phyloP scores from a whole-genome alignment of 345 rosid species.

The Noccaea caerulescens region DNA sequence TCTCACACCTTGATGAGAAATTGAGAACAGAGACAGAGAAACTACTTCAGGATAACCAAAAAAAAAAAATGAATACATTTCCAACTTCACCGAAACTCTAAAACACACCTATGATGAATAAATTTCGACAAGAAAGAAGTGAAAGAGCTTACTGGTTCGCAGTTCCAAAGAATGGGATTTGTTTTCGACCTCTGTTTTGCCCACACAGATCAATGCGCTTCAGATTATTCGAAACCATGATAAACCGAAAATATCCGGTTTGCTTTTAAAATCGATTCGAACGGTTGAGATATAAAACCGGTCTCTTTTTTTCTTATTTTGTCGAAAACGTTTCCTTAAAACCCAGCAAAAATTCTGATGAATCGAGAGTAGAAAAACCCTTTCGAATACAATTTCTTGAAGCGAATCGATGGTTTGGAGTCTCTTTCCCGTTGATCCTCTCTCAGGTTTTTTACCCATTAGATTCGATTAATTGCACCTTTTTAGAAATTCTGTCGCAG shows the following conservation, averaged over 20 bases:
- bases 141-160: slow-evolving; percentile 37
- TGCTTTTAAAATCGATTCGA: neutral
- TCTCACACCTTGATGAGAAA: neutral
- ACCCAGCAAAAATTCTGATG: neutral
- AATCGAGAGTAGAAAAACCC: slow-evolving; percentile 8
- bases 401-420: slow-evolving; percentile 75
- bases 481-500: neutral
- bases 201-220: slow-evolving; percentile 25
- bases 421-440: slow-evolving; percentile 71
- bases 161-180: slow-evolving; percentile 18
- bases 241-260: slow-evolving; percentile 18
- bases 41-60: slow-evolving; percentile 6
- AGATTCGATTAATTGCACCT: neutral
- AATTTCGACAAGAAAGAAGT: slow-evolving; percentile 25
- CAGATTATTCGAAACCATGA: slow-evolving; percentile 23
- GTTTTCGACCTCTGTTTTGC: slow-evolving; percentile 39
- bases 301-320: neutral
- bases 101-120: slow-evolving; percentile 16
- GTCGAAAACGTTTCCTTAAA: slow-evolving; percentile 18
- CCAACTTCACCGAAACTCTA: neutral
- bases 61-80: neutral
- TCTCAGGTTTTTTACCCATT: slow-evolving; percentile 51
- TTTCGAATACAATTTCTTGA: slow-evolving; percentile 3
- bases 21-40: slow-evolving; percentile 7
- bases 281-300: slow-evolving; percentile 2